Evolutionary conservation across 176 grass and related monocot species (phyloP), one percentile per base, ranked within the genome.

Genomic region (Oryza meridionalis): DNA sequence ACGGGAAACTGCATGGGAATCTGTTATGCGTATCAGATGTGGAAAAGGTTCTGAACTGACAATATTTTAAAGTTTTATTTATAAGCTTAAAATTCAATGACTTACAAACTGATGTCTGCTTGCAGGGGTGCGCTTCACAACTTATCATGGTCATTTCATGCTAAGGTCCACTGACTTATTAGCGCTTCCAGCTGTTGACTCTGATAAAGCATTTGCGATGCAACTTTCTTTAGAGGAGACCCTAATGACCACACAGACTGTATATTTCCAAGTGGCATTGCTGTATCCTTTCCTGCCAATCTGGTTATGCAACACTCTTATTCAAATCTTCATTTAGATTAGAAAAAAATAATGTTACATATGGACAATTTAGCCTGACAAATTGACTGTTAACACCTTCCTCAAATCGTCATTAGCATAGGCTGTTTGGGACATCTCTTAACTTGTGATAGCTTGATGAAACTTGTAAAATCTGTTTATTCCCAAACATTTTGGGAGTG

Each of bases 121-220:
- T 84, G 45, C 84, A 99, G 93, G 96, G 58, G 84, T 96, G 69
- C 90, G 91, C 40, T 99, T 99, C 89, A 92, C 96, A 83, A 87
- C 86, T 29, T 99, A 99, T 87, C 96, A 99, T 78, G 96, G 96
- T 15, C 93, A 99, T 85, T 99, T 99, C 86, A 96, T 99, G 96
- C 86, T 96, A 79, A 89, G 96, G 78, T 96, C 93, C 27, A 99
- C 96, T 11, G 93, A 99, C 84, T 92, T 99, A 76, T 85, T 99
- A 83, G 93, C 96, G 16, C 91, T 99, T 92, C 96, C 91, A 83
- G 96, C 96, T 86, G 96, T 99, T 81, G 96, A 99, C 77, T 82
- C 87, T 86, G 96, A 99, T 90, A 99, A 99, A 92, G 91, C 96
- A 49, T 99, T 96, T 82, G 93, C 83, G 37, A 92, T 96, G 91